Conservation (phyloP, 2,329 filamentous ascomycete genomes). For the Rhinocladiella mackenziei region DNA sequence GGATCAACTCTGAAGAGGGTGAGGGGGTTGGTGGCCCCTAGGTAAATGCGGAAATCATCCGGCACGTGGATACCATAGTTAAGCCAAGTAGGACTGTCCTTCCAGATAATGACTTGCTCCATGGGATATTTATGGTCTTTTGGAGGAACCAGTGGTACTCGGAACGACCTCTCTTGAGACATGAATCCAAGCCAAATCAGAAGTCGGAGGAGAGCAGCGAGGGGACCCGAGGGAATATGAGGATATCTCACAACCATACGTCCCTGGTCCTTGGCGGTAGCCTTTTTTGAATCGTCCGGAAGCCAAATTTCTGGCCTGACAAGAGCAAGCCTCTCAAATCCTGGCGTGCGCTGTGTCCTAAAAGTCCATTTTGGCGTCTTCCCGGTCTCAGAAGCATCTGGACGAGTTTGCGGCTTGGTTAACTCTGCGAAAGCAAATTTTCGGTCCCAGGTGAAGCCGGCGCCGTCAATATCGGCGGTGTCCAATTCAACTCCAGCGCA, state of each 20-base stretch:
- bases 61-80: conserved; percentile 43
- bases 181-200: conserved; percentile 31
- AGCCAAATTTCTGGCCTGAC: conserved; percentile 62
- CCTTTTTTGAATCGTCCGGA: conserved; percentile 32
- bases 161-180: conserved; percentile 44
- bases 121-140: conserved; percentile 44
- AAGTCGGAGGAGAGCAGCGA: conserved; percentile 11
- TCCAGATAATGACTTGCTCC: conserved; percentile 53
- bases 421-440: conserved; percentile 76
- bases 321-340: conserved; percentile 62
- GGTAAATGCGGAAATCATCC: conserved; percentile 47
- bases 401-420: conserved; percentile 34
- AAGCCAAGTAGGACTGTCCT: conserved; percentile 46
- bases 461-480: conserved; percentile 59
- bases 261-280: conserved; percentile 42
- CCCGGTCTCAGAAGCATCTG: conserved; percentile 34
- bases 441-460: conserved; percentile 73
- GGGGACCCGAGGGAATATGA: conserved; percentile 23
- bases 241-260: conserved; percentile 52
- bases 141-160: conserved; percentile 52
- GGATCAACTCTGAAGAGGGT: conserved; percentile 53
- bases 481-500: conserved; percentile 72
- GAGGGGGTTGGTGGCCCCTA: conserved; percentile 48
- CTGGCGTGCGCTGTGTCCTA: conserved; percentile 43
- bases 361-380: conserved; percentile 43